Conservation (phyloP, 371 early-diverging fungal species). For the Mortierella sp. region DNA sequence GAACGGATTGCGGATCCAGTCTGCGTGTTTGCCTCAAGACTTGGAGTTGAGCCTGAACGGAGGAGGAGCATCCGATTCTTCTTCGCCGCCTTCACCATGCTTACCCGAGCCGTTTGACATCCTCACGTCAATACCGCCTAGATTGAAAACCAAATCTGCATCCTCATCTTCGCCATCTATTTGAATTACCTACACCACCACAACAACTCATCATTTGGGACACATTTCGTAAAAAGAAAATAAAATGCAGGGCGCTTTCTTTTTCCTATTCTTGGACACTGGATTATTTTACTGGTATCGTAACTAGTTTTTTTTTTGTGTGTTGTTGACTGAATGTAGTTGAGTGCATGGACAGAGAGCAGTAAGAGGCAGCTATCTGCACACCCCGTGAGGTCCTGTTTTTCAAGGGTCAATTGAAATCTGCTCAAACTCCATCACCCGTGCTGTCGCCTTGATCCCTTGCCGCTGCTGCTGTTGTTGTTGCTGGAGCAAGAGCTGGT, state of each 20-base stretch:
- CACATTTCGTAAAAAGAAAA: not conserved
- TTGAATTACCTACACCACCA: too few relatives aligned
- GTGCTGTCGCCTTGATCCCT: not conserved
- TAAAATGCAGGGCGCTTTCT: slow-evolving; percentile 14
- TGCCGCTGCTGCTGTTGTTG: not conserved
- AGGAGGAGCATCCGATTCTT: slow-evolving; percentile 1
- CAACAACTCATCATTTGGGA: not conserved
- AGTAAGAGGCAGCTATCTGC: too few relatives aligned
- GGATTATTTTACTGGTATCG: not conserved
- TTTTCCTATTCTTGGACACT: not conserved
- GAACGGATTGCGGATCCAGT: not conserved
- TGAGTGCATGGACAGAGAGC: not conserved
- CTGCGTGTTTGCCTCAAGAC: not conserved
- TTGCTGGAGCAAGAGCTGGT: slow-evolving; percentile 24
- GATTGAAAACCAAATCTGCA: not conserved
- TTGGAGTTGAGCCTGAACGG: not conserved
- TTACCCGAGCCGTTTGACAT: slow-evolving; percentile 12
- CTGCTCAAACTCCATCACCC: slow-evolving; percentile 26
- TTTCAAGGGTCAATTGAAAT: slow-evolving; percentile 24
- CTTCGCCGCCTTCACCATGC: slow-evolving; percentile 12
- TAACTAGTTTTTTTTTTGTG: not conserved
- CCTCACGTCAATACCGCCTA: slow-evolving; percentile 1
- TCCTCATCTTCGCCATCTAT: not conserved
- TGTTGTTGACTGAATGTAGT: not conserved
- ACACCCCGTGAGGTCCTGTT: not conserved